phyloP scores from a whole-genome alignment of 208 protist genomes.

The Trypanosoma avium region DNA sequence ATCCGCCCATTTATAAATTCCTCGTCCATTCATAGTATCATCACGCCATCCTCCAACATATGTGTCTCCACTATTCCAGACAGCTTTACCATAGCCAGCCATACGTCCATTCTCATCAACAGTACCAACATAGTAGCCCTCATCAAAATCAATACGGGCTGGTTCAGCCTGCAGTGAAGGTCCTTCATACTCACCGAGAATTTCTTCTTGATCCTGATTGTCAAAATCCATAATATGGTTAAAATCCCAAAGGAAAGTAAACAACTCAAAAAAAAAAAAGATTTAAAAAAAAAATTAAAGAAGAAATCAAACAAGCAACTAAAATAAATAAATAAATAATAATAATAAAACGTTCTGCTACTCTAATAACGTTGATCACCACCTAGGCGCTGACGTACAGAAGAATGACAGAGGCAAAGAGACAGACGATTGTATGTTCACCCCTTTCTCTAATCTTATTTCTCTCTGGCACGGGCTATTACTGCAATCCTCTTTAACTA shows the following conservation, averaged over 20 bases:
- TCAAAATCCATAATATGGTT: constrained; percentile 9
- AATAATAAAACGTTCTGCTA: too few relatives aligned
- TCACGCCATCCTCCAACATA: constrained; percentile 84
- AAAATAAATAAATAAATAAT: too few relatives aligned
- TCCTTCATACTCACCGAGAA: constrained; percentile 10
- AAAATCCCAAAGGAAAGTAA: too few relatives aligned
- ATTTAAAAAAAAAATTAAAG: neutral
- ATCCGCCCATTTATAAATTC: constrained; percentile 78
- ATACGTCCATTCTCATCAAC: constrained; percentile 67
- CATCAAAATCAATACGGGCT: constrained; percentile 68
- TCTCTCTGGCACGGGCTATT: too few relatives aligned
- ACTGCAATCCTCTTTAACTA: too few relatives aligned
- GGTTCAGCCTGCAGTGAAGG: constrained; percentile 32
- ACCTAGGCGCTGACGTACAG: too few relatives aligned
- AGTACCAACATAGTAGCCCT: constrained; percentile 77
- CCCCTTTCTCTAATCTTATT: too few relatives aligned
- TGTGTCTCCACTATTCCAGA: constrained; percentile 76
- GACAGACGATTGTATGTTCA: too few relatives aligned
- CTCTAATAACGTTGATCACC: too few relatives aligned
- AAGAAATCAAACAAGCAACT: too few relatives aligned
- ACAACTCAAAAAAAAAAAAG: neutral
- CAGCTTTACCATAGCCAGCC: constrained; percentile 72
- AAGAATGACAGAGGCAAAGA: too few relatives aligned
- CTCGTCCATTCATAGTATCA: constrained; percentile 70
- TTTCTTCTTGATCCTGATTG: too few relatives aligned